These are phyloP conservation scores for Colletotrichum tamarilloi DNA, from an alignment of 2,329 filamentous ascomycete genomes.

Conservation along the genomic window DNA sequence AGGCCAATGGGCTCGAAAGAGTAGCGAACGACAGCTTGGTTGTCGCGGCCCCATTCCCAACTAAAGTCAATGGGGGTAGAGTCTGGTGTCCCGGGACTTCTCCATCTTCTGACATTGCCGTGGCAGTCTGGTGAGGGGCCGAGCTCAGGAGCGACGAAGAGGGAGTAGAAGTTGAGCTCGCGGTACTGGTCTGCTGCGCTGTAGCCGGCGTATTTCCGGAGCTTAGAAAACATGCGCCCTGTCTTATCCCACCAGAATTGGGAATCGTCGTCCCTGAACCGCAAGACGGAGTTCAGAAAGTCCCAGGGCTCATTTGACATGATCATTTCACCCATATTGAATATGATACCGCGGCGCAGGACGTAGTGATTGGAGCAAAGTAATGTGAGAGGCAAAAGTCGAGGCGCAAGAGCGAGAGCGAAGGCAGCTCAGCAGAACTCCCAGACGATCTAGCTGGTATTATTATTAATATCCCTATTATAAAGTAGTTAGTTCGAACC, in stretches of 20 bases:
- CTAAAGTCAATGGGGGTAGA: slow-evolving; percentile 33
- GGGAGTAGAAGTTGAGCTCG: slow-evolving; percentile 32
- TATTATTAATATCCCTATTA: too few relatives aligned
- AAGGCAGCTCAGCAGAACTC: neutral
- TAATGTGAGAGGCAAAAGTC: too few relatives aligned
- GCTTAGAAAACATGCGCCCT: slow-evolving; percentile 30
- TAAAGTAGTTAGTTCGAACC: too few relatives aligned
- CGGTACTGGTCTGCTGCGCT: slow-evolving; percentile 30
- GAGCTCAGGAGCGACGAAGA: slow-evolving; percentile 31
- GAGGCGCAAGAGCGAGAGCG: neutral
- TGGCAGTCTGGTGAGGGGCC: slow-evolving; percentile 29
- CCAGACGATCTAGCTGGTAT: neutral
- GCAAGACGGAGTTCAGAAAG: slow-evolving; percentile 29
- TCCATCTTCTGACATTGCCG: slow-evolving; percentile 27
- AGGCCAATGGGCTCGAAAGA: slow-evolving; percentile 30
- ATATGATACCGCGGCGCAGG: neutral
- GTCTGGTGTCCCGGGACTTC: slow-evolving; percentile 29
- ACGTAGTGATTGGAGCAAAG: neutral
- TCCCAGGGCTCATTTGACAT: slow-evolving; percentile 30
- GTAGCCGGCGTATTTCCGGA: slow-evolving; percentile 29
- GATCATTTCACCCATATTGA: slow-evolving; percentile 31
- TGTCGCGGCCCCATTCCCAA: slow-evolving; percentile 27
- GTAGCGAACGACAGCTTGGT: slow-evolving; percentile 19
- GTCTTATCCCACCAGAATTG: slow-evolving; percentile 33
- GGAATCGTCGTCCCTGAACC: slow-evolving; percentile 30